phyloP scores from a whole-genome alignment of 306 rosid genomes.

The Purshia tridentata region DNA sequence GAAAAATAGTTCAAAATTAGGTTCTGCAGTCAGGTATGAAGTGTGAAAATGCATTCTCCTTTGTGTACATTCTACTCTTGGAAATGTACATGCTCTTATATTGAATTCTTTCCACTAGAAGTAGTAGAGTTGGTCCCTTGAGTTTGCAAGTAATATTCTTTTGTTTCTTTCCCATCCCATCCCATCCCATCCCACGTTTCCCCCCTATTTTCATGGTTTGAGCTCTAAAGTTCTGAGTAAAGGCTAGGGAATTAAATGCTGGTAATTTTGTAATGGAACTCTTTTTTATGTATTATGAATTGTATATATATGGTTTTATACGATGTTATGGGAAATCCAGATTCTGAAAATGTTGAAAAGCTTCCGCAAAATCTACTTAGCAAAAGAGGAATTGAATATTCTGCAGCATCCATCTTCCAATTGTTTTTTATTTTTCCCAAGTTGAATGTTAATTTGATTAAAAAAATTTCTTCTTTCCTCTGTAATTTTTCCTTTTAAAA shows the following conservation, averaged over 20 bases:
- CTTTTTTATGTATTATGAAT: not conserved
- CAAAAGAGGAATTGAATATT: not conserved
- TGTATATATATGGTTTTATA: not conserved
- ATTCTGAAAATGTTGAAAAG: not conserved
- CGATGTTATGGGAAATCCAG: no score
- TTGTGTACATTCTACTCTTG: not conserved
- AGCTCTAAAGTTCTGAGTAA: not conserved
- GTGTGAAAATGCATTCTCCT: not conserved
- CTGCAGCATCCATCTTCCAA: not conserved
- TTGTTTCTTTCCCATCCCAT: not conserved
- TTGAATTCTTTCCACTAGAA: not conserved
- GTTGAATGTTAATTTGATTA: constrained; percentile 1
- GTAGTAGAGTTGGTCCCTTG: not conserved
- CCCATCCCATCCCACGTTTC: not conserved
- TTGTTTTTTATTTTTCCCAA: not conserved
- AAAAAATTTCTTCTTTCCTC: not conserved
- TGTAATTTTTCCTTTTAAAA: not conserved
- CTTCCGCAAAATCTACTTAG: not conserved
- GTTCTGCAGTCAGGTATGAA: not conserved
- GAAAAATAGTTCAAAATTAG: not conserved
- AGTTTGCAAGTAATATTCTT: not conserved
- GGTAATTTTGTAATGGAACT: no score
- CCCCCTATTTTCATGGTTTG: not conserved
- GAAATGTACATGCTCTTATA: not conserved
- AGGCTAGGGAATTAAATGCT: not conserved